phyloP scores from a whole-genome alignment of 176 grass and related monocot species.

The Eleusine indica region DNA sequence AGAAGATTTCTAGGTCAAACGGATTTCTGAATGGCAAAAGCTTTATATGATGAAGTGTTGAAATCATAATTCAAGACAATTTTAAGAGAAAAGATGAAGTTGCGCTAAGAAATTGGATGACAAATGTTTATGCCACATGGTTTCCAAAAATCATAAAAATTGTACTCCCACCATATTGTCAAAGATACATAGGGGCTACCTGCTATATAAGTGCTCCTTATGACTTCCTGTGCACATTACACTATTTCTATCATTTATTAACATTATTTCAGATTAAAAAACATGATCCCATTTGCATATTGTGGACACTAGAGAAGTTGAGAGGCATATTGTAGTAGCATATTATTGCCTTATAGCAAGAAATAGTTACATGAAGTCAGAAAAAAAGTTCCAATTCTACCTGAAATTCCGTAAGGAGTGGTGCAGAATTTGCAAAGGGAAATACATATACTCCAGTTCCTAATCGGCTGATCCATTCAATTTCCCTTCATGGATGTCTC shows the following conservation, averaged over 20 bases:
- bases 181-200: background rate
- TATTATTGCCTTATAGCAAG: constrained; percentile 3
- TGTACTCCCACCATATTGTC: background rate
- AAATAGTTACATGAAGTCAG: background rate
- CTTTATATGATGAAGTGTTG: background rate
- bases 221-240: background rate
- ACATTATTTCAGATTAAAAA: constrained; percentile 9
- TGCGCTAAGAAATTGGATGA: background rate
- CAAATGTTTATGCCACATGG: background rate
- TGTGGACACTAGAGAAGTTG: background rate
- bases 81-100: background rate
- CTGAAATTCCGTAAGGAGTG: constrained; percentile 24
- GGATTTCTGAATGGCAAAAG: background rate
- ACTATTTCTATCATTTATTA: background rate
- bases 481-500: constrained; percentile 63
- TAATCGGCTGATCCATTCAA: constrained; percentile 30
- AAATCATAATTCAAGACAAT: background rate
- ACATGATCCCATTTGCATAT: background rate
- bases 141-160: constrained; percentile 8
- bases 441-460: background rate
- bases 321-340: background rate
- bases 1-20: background rate
- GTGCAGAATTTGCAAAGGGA: background rate
- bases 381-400: background rate
- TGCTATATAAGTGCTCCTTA: constrained; percentile 6